Evolutionary conservation across 192 early-diverging fungal genomes (phyloP), one percentile per base, ranked within the genome.

Genomic region (Dimargaris verticillata): DNA sequence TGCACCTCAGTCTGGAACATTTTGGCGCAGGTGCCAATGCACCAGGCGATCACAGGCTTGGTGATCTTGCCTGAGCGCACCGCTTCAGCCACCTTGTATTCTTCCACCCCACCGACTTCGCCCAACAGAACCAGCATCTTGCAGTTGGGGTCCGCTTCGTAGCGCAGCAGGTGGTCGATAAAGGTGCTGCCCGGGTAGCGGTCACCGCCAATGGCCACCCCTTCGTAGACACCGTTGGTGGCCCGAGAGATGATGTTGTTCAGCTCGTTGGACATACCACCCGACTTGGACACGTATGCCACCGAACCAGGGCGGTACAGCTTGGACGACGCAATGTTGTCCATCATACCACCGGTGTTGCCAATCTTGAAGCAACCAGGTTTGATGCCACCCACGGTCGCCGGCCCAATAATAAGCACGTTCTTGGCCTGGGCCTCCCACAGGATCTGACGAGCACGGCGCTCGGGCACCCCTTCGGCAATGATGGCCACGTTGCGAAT

Each of bases 331-430:
- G 93, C 92, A 75, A 98, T 95, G 80, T 98, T 98, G 75, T 98
- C 95, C 95, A 98, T 98, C 95, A 98, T 98, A 63, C 95, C 95
- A 70, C 95, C 95, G 51, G 95, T 98, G 85, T 95, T 95, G 66
- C 95, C 95, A 67, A 98, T 95, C 86, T 98, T 98, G 86, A 93
- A 98, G 76, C 93, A 95, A 0, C 95, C 95, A 43, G 95, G 92
- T 79, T 94, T 98, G 76, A 98, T 98, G 61, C 95, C 95, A 72
- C 95, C 95, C 49, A 98, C 95, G 47, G 95, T 98, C 44, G 95
- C 95, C 38, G 95, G 95, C 53, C 95, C 95, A 68, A 98, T 93
- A 46, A 98, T 81, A 52, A 93, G 74, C 12, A 98, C 87, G 24
- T 81, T 72, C 41, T 82, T 82, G 55, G 78, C 69, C 66, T 83